Conservation (phyloP, 805 yeast species). For the Hanseniaspora mollemarum region DNA sequence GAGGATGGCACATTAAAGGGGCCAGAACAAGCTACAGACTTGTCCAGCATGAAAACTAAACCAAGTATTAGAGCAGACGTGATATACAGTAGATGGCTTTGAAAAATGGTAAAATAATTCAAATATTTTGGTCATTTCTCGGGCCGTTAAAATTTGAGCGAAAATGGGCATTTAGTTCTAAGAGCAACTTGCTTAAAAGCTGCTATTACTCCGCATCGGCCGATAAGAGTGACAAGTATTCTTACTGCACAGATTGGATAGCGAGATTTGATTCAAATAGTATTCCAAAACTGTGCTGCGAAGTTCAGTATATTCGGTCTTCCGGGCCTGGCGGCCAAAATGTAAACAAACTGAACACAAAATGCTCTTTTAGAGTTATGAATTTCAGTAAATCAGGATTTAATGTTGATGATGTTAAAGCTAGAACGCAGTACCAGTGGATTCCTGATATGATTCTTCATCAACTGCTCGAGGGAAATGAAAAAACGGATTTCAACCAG, state of each 20-base stretch:
- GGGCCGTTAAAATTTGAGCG: too few species aligned
- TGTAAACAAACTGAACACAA: constrained; percentile 55
- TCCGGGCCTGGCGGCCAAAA: constrained; percentile 87
- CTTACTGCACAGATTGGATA: background rate
- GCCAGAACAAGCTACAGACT: too few species aligned
- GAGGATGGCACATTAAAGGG: too few species aligned
- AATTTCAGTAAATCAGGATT: constrained; percentile 31
- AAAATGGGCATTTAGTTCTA: too few species aligned
- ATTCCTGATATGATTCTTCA: constrained; percentile 42
- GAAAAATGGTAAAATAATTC: too few species aligned
- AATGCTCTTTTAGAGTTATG: constrained; percentile 48
- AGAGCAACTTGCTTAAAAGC: too few species aligned
- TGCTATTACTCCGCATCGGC: background rate
- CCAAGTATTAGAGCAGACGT: too few species aligned
- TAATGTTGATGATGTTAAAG: background rate
- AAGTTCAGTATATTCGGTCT: constrained; percentile 35
- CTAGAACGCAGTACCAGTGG: constrained; percentile 37
- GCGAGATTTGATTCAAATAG: background rate
- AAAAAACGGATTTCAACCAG: constrained; percentile 45
- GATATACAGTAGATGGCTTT: too few species aligned
- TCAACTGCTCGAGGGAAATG: constrained; percentile 32
- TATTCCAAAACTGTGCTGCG: constrained; percentile 4
- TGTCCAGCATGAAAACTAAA: too few species aligned
- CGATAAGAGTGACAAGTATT: background rate
- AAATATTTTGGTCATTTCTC: too few species aligned